Conservation (phyloP, 768 basidiomycete species). For the Lactarius evosmus region DNA sequence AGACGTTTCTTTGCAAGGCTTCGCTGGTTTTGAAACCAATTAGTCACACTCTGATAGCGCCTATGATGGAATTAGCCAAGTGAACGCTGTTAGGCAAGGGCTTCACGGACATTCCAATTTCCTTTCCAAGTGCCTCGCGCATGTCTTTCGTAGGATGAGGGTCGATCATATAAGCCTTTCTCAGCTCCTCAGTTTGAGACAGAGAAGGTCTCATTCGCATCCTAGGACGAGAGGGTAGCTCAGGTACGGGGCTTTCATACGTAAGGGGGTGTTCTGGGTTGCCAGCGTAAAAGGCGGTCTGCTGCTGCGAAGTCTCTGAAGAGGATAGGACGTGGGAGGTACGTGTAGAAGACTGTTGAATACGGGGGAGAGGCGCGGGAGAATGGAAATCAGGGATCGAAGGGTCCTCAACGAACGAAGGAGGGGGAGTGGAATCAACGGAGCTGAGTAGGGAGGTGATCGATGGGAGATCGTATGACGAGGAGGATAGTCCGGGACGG, state of each 20-base stretch:
- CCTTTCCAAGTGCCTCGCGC: conserved; percentile 58
- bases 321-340: conserved; percentile 31
- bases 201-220: conserved; percentile 61
- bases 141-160: conserved; percentile 68
- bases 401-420: conserved; percentile 42
- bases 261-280: conserved; percentile 50
- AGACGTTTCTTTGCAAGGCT: conserved; percentile 70
- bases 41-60: conserved; percentile 76
- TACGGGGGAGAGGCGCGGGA: conserved; percentile 28
- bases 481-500: conserved; percentile 31
- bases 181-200: conserved; percentile 67
- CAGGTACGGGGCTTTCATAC: conserved; percentile 40
- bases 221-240: conserved; percentile 50
- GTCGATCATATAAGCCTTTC: conserved; percentile 59
- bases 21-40: conserved; percentile 88
- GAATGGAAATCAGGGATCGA: conserved; percentile 46
- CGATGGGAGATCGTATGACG: conserved; percentile 33
- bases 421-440: conserved; percentile 40
- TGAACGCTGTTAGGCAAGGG: conserved; percentile 9
- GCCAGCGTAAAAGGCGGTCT: conserved; percentile 43
- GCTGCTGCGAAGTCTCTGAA: conserved; percentile 36
- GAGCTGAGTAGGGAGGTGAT: conserved; percentile 36
- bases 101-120: conserved; percentile 68
- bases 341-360: conserved; percentile 33
- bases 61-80: conserved; percentile 38